Evolutionary conservation across 805 yeast genomes (phyloP).

Genomic region (Teunomyces funiuensis): DNA sequence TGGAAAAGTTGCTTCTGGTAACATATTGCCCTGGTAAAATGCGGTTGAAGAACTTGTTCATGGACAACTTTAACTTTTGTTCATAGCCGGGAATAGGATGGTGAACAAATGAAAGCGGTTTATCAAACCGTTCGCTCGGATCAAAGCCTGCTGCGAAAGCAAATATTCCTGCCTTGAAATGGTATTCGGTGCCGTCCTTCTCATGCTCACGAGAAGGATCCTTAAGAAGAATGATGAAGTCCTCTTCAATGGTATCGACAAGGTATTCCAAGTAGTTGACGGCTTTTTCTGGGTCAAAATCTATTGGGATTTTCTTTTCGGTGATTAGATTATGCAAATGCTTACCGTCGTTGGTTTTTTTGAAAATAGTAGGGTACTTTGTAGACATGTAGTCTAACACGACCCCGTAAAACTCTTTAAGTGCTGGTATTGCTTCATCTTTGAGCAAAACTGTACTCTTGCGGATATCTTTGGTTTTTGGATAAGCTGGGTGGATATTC

Average conservation of each 20-base stretch:
- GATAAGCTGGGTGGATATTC: slow-evolving; percentile 35
- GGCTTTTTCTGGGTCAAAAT: slow-evolving; percentile 10
- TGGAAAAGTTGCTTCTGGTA: slow-evolving; percentile 40
- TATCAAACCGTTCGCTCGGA: slow-evolving; percentile 37
- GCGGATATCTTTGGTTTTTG: slow-evolving; percentile 23
- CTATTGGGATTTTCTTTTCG: slow-evolving; percentile 20
- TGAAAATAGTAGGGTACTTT: slow-evolving; percentile 41
- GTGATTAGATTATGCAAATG: slow-evolving; percentile 24
- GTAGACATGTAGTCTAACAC: slow-evolving; percentile 33
- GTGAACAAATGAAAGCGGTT: slow-evolving; percentile 38
- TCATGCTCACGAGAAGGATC: slow-evolving; percentile 30
- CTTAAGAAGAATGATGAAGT: slow-evolving; percentile 37
- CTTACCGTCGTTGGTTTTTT: slow-evolving; percentile 13
- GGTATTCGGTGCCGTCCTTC: slow-evolving; percentile 36
- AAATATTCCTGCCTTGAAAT: slow-evolving; percentile 44
- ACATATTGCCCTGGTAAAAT: slow-evolving; percentile 38
- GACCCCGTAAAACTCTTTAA: slow-evolving; percentile 34
- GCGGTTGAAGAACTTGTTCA: slow-evolving; percentile 42
- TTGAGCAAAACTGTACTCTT: slow-evolving; percentile 31
- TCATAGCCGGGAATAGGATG: slow-evolving; percentile 45
- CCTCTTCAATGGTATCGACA: slow-evolving; percentile 38
- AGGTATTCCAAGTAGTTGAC: slow-evolving; percentile 22
- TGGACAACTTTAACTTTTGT: slow-evolving; percentile 35
- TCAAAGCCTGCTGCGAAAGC: slow-evolving; percentile 48
- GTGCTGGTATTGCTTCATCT: slow-evolving; percentile 34